Evolutionary conservation across 2,329 filamentous ascomycete genomes (phyloP), one percentile per base, ranked within the genome.

Genomic region (Ophiocordyceps camponoti-saundersi): DNA sequence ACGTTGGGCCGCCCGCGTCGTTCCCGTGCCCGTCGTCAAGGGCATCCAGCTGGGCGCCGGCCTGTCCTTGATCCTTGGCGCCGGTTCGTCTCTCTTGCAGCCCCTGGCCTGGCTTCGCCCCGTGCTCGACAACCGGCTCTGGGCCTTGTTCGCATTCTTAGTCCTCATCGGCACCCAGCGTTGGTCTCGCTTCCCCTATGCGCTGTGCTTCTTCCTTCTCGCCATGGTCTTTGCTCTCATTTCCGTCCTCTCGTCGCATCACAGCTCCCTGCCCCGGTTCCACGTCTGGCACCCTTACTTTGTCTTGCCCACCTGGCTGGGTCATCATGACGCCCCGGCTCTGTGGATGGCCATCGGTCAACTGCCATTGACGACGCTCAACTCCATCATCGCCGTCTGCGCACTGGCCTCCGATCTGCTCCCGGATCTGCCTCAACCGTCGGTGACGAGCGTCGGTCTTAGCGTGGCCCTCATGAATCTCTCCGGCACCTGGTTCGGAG

Each of bases 11-110:
- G 80, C 84, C 10, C 65, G 70, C n/a, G 70, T 80, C 15, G 82
- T 93, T 10, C 90, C 90, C 0, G 77, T 89, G 15, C 85, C 89
- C 0, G 83, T 96, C 0, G 81, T 96, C 46, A 95, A 94, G 60
- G 90, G 90, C 29, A 95, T 96, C 53, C 92, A 96, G 64, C 78
- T 95, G 44, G 90, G 90, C 36, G 90, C 90, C 5, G 90, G 90
- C 1, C 69, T 96, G 44, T 87, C 83, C 16, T 73, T 96, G 16
- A 75, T 88, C 47, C 73, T 94, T 48, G 83, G 85, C 13, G 85
- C 87, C 8, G 87, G 85, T 3, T 69, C 72, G 0, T 74, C 69
- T 44, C 72, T 93, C 48, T 70, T 92, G 13, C 68, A 72, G 18
- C 77, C 78, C 2, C 69, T 95, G 4, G 67, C 70, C 13, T 94